Evolutionary conservation across 257 asterid genomes (phyloP).

Genomic region (Avicennia marina): DNA sequence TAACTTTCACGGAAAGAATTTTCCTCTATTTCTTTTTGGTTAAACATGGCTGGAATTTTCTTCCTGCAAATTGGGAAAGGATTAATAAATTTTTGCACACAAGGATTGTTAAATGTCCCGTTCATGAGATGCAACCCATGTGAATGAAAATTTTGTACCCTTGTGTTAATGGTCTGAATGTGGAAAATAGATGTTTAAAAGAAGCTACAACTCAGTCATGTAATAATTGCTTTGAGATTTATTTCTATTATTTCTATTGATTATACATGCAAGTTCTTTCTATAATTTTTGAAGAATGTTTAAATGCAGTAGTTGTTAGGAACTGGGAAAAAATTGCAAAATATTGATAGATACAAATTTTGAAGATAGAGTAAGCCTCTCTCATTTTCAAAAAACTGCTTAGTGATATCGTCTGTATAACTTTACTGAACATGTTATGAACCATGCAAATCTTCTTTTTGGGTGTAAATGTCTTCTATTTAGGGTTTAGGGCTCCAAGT

Average conservation of each 20-base stretch:
- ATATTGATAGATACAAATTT: too few species aligned
- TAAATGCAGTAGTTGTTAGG: too few species aligned
- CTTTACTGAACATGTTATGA: background rate
- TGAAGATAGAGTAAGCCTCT: background rate
- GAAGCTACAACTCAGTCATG: too few species aligned
- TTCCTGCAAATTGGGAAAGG: background rate
- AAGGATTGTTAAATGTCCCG: background rate
- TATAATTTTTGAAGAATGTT: too few species aligned
- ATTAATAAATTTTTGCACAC: background rate
- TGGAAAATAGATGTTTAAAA: background rate
- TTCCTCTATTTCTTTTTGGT: too few species aligned
- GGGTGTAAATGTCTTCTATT: slow-evolving; percentile 19
- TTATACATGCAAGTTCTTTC: too few species aligned
- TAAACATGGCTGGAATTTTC: too few species aligned
- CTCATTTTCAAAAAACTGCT: background rate
- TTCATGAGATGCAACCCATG: background rate
- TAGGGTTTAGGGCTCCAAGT: slow-evolving; percentile 87
- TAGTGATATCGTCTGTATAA: background rate
- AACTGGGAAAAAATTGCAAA: too few species aligned
- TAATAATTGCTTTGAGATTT: too few species aligned
- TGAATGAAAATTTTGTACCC: background rate
- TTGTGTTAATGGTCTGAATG: background rate
- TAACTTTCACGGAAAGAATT: background rate
- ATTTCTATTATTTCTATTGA: too few species aligned
- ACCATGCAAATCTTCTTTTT: background rate